Percentiles rank a stretch among this genome's conserved stretches.
phyloP scores from a whole-genome alignment of 345 rosid species.

The Gossypium anomalum region DNA sequence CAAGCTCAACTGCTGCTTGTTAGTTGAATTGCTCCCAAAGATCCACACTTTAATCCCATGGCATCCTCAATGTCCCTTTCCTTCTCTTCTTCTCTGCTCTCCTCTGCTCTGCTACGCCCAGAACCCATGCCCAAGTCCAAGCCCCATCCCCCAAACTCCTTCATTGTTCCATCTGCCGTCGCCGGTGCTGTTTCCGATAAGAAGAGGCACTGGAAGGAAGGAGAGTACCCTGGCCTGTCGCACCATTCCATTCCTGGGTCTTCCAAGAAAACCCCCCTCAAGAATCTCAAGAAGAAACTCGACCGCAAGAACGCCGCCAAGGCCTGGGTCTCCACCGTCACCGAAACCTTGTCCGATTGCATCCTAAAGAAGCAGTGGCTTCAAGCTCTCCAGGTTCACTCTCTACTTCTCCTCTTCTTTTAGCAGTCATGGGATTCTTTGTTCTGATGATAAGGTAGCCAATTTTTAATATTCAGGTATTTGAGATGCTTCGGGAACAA shows the following conservation, averaged over 20 bases:
- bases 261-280: constrained; percentile 49
- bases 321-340: constrained; percentile 78
- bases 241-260: constrained; percentile 19
- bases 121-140: background rate
- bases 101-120: constrained; percentile 35
- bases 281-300: constrained; percentile 66
- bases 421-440: background rate
- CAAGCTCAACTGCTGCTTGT: background rate
- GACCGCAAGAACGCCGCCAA: constrained; percentile 57
- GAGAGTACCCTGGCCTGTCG: constrained; percentile 63
- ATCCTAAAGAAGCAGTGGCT: constrained; percentile 75
- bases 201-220: constrained; percentile 72
- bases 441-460: background rate
- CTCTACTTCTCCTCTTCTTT: background rate
- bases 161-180: constrained; percentile 26
- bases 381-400: constrained; percentile 67
- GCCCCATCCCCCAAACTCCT: constrained; percentile 6
- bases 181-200: constrained; percentile 31
- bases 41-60: constrained; percentile 9
- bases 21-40: background rate
- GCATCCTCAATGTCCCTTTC: constrained; percentile 45
- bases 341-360: constrained; percentile 70
- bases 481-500: constrained; percentile 64
- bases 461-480: constrained; percentile 40
- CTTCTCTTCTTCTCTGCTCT: constrained; percentile 49